Base-by-base conservation (phyloP, 2,329 filamentous ascomycete species). In the Septoria petroselini region DNA sequence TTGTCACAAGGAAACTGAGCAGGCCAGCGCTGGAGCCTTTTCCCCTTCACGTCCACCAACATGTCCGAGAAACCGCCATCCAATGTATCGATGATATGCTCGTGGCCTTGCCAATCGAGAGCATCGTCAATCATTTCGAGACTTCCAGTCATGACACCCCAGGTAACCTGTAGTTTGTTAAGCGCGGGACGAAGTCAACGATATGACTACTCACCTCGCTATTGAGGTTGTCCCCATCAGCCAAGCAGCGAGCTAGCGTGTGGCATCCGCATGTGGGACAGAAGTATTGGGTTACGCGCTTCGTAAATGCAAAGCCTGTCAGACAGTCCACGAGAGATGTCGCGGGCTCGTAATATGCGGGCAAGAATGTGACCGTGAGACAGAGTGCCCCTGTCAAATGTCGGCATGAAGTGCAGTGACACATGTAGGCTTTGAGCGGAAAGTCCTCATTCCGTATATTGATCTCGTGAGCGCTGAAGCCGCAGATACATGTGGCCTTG, bases 391-490 rank as follows among this genome's bases (percentile, higher is more conserved):
- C 78, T 14, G 73, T 74, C 23, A 70, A 68, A 38, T 68, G 68
- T 12, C 77, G 73, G 62, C 77, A 82, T 19, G 64, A 69, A 51
- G 65, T 63, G 68, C 79, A 81, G 58, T 80, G 75, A 62, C 78
- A 81, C 54, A 81, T 65, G 41, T 66, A 63, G 4, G 65, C 61
- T 29, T 62, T 59, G 7, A 74, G 48, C 1, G 72, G 73, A 5
- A 75, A 62, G 3, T 54, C 58, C 7, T 61, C 53, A 1, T 55
- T 62, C 1, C 65, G 65, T 9, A 73, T 60, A 3, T 59, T 59
- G 58, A 73, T 62, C 1, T 65, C 59, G 41, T 70, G 63, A 4
- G 42, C 60, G 33, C 70, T 67, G 21, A 46, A 29, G 41, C 60
- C 61, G 60, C 72, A 74, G 18, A 67, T 65, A 63, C 73, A 75